A percentile compares a stretch with the other conserved stretches of the same genome.
Conservation (phyloP, 1,284 basidiomycete species). For the Laetiporus sulphureus region DNA sequence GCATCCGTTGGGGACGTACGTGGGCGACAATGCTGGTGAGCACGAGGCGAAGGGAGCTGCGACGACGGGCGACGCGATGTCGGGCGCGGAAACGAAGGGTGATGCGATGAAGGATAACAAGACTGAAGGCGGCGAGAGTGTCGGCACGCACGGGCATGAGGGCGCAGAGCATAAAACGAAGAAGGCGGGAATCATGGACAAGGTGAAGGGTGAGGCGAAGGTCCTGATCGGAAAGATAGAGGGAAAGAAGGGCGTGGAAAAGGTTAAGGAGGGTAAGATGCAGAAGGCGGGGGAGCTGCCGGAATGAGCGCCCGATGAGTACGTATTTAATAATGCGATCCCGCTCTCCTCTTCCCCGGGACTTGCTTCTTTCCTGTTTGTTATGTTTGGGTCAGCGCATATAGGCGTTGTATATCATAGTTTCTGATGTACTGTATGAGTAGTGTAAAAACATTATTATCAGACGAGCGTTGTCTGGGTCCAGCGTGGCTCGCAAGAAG, state of each 20-base stretch:
- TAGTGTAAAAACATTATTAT: too few species aligned
- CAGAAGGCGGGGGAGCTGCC: constrained; percentile 25
- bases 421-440: too few species aligned
- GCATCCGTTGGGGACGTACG: constrained; percentile 16
- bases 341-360: too few species aligned
- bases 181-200: constrained; percentile 41
- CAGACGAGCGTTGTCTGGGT: too few species aligned
- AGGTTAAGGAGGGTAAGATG: constrained; percentile 40
- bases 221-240: constrained; percentile 44
- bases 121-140: not conserved
- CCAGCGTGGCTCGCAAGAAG: too few species aligned
- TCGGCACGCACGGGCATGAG: not conserved
- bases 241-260: constrained; percentile 36
- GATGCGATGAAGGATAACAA: constrained; percentile 6
- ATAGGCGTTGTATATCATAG: too few species aligned
- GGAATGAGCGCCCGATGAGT: too few species aligned
- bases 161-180: constrained; percentile 17
- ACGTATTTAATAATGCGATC: too few species aligned
- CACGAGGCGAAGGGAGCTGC: constrained; percentile 9
- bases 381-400: too few species aligned
- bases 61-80: constrained; percentile 5
- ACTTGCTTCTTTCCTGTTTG: too few species aligned
- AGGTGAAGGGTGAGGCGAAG: constrained; percentile 49
- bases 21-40: too few species aligned
- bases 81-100: constrained; percentile 9